Percentiles rank a stretch among this genome's conserved stretches.
Conservation (phyloP, 768 basidiomycete species). For the Mycena olivaceomarginata region DNA sequence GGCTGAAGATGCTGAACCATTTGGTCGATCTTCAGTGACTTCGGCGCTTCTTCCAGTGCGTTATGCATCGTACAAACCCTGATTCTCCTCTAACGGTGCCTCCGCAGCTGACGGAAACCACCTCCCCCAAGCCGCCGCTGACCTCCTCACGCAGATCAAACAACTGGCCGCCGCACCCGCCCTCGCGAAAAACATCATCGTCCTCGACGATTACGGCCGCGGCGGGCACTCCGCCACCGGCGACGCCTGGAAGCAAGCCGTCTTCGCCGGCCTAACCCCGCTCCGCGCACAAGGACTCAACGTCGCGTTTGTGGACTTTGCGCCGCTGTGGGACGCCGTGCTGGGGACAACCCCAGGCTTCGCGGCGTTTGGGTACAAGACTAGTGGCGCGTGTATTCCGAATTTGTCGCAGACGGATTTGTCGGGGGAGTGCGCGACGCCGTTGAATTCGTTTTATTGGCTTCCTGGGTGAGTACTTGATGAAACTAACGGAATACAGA, state of each 20-base stretch:
- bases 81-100: background rate
- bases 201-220: constrained; percentile 72
- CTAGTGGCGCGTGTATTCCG: constrained; percentile 56
- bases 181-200: constrained; percentile 68
- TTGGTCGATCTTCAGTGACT: constrained; percentile 50
- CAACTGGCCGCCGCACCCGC: constrained; percentile 70
- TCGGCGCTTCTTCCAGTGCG: constrained; percentile 61
- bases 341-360: constrained; percentile 65
- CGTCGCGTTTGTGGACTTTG: constrained; percentile 68
- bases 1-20: constrained; percentile 18
- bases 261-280: constrained; percentile 63
- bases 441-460: constrained; percentile 73
- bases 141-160: constrained; percentile 65
- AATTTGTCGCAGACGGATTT: constrained; percentile 56
- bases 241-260: constrained; percentile 66
- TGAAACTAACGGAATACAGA: no score
- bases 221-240: constrained; percentile 63
- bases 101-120: constrained; percentile 65
- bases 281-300: constrained; percentile 59
- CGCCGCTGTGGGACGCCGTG: constrained; percentile 70
- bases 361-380: constrained; percentile 69
- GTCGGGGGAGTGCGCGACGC: constrained; percentile 58
- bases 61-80: constrained; percentile 43
- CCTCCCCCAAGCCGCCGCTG: constrained; percentile 66
- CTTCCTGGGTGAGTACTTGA: constrained; percentile 62